A percentile compares a stretch with the other conserved stretches of the same genome.
phyloP scores from a whole-genome alignment of 345 rosid species.

The Arabidopsis arenosa region DNA sequence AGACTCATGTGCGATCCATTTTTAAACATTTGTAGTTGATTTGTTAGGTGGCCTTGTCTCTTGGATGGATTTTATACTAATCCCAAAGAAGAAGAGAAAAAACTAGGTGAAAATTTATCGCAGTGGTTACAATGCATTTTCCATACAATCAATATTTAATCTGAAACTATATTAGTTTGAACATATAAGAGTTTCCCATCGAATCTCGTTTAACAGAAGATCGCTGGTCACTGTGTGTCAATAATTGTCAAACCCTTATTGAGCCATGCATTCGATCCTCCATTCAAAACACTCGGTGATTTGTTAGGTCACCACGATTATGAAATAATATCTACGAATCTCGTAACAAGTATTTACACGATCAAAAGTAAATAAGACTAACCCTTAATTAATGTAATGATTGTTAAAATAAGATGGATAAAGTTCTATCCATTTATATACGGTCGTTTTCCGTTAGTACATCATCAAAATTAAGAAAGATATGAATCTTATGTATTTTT shows the following conservation, averaged over 20 bases:
- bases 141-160: neutral
- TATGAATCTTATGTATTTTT: constrained; percentile 13
- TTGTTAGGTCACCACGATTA: constrained; percentile 6
- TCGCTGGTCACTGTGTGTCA: neutral
- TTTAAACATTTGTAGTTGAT: constrained; percentile 7
- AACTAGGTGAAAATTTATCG: neutral
- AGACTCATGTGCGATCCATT: constrained; percentile 47
- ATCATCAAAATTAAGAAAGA: constrained; percentile 28
- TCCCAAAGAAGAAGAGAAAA: neutral
- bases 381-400: neutral
- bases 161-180: neutral
- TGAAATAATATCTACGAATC: neutral
- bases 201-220: neutral
- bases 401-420: constrained; percentile 4
- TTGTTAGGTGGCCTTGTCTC: constrained; percentile 40
- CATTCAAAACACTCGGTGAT: neutral
- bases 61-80: constrained; percentile 3
- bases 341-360: neutral
- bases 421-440: constrained; percentile 15
- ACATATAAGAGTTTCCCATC: neutral
- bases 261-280: neutral
- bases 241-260: neutral
- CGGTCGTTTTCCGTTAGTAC: constrained; percentile 16
- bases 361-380: neutral
- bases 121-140: neutral